A percentile compares a stretch with the other conserved stretches of the same genome.
These are phyloP conservation scores for Rhynchospora breviuscula DNA, from an alignment of 176 grass and related monocot genomes.

Conservation along the genomic window DNA sequence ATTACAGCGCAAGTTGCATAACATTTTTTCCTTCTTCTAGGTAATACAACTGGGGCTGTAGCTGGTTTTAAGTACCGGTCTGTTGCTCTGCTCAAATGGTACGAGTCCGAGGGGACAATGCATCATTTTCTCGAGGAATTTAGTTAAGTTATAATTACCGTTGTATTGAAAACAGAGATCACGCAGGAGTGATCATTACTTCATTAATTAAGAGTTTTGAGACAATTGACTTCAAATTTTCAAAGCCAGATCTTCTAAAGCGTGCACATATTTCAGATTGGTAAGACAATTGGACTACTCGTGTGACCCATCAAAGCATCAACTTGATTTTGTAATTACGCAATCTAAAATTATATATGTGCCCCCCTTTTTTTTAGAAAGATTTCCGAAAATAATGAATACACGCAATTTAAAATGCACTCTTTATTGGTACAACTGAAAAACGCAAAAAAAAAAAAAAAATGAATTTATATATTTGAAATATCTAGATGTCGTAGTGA, in stretches of 20 bases:
- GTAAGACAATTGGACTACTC: background rate
- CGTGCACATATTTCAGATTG: background rate
- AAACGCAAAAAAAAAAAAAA: too few species aligned
- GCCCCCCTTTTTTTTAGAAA: background rate
- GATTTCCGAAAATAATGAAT: background rate
- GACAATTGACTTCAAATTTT: background rate
- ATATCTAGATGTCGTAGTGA: too few species aligned
- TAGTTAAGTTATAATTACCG: background rate
- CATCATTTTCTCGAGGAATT: constrained; percentile 4
- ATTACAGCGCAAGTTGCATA: background rate
- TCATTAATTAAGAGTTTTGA: background rate
- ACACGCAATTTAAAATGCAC: too few species aligned
- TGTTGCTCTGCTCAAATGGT: background rate
- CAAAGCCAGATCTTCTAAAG: background rate
- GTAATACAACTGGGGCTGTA: background rate
- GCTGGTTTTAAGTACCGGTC: background rate
- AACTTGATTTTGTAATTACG: background rate
- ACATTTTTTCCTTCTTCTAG: background rate
- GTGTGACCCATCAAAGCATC: background rate
- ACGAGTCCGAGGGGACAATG: background rate
- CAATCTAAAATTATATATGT: background rate
- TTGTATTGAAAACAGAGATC: background rate
- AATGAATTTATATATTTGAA: too few species aligned
- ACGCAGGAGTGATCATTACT: background rate
- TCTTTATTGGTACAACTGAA: too few species aligned